Base-by-base conservation (phyloP, 1,284 basidiomycete species). In the Fomitiporia mediterranea region DNA sequence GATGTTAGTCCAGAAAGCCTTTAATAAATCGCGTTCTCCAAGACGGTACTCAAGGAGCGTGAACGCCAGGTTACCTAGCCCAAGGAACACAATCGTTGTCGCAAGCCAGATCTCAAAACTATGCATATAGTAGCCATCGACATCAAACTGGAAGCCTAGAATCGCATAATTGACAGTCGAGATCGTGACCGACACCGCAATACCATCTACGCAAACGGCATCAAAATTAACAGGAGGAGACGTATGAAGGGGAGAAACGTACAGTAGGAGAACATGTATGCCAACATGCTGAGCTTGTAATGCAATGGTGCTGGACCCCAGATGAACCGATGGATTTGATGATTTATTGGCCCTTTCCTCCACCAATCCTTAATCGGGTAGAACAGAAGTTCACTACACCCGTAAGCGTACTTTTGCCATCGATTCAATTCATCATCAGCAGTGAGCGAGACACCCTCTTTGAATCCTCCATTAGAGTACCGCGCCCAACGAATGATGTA, bases 321-420 rank as follows among this genome's bases (percentile, higher is more conserved):
- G 28, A 91, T 62, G 73, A 92, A 93, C n/a, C 69, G 74, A 43
- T 82, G 81, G 35, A 91, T 80, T 63, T 92, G 87, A 61, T 83
- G 81, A 43, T 81, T 90, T 68, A 93, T 82, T 0, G 91, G 91
- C 6, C 89, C 89, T 55, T 78, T 71, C 57, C 72, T 72, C 76
- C 81, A 84, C 89, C 89, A 92, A 28, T 80, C 66, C 51, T 79
- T 75, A 57, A 92, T 59, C 0, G 89, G 89, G 64, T 90, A 82
- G 77, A 91, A 90, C 60, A 91, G 78, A 49, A 91, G 74, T 68
- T 90, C 88, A 61, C 81, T 81, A 70, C 81, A 83, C 35, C 82
- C 89, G 66, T 87, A 93, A 0, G 87, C 78, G 64, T 93, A 94
- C 67, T 94, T 94, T 62, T 92, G 87, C 91, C 91, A 94, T 2